Percentiles rank a stretch among this genome's conserved stretches.
Evolutionary conservation across 2,329 filamentous ascomycete species (phyloP).

Genomic region (Coniochaeta prunicola): DNA sequence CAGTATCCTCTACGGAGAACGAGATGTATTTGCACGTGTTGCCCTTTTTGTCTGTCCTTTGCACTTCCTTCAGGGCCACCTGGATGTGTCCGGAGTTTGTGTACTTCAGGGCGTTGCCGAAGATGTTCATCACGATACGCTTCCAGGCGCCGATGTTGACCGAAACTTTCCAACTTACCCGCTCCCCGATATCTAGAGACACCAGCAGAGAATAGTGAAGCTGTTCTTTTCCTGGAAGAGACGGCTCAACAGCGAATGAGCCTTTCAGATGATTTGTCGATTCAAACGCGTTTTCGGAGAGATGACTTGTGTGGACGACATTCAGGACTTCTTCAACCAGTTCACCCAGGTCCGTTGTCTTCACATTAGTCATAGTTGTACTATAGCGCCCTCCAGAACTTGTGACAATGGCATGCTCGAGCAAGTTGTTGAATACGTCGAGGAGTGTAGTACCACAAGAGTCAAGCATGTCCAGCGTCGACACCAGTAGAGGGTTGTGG

Average conservation of each 20-base stretch:
- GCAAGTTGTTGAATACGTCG: slow-evolving; percentile 36
- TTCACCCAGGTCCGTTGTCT: slow-evolving; percentile 15
- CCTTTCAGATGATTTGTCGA: background rate
- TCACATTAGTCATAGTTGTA: background rate
- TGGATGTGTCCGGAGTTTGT: slow-evolving; percentile 23
- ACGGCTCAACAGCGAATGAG: background rate
- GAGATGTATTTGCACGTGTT: slow-evolving; percentile 42
- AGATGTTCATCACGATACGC: slow-evolving; percentile 46
- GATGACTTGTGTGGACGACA: slow-evolving; percentile 25
- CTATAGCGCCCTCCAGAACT: background rate
- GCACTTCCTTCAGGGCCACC: slow-evolving; percentile 8
- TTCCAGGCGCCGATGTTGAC: slow-evolving; percentile 38
- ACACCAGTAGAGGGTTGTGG: slow-evolving; percentile 24
- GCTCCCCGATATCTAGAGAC: background rate
- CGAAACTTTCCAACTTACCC: slow-evolving; percentile 34
- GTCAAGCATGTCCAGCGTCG: slow-evolving; percentile 30
- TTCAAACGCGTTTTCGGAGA: slow-evolving; percentile 12
- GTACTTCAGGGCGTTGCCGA: slow-evolving; percentile 47
- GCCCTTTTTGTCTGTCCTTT: slow-evolving; percentile 13
- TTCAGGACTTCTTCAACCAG: slow-evolving; percentile 27
- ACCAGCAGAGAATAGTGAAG: background rate
- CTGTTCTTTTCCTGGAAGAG: background rate
- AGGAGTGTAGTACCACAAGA: slow-evolving; percentile 38
- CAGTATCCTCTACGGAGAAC: slow-evolving; percentile 54
- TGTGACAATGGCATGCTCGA: slow-evolving; percentile 9